Evolutionary conservation across 2,329 filamentous ascomycete genomes (phyloP).

Genomic region (Ascochyta pisi): DNA sequence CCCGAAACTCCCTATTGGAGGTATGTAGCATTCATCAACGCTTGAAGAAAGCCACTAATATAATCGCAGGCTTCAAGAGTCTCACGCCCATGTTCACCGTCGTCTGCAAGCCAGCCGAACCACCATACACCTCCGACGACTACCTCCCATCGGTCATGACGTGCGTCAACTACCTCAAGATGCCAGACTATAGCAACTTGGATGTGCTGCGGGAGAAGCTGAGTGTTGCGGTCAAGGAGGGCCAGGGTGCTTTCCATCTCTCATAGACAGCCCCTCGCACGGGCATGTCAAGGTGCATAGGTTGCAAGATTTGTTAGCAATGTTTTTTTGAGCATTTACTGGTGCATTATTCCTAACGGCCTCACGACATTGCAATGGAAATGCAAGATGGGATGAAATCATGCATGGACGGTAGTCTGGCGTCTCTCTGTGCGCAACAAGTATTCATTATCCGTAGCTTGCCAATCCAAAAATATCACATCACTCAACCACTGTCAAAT

Average conservation of each 20-base stretch:
- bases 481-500: too few species aligned
- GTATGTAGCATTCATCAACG: slow-evolving; percentile 60
- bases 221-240: slow-evolving; percentile 87
- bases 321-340: slow-evolving; percentile 17
- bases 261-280: slow-evolving; percentile 62
- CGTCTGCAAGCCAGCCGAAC: slow-evolving; percentile 97
- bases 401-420: slow-evolving; percentile 16
- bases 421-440: not conserved
- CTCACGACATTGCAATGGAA: slow-evolving; percentile 10
- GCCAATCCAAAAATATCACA: not conserved
- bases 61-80: slow-evolving; percentile 81
- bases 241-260: slow-evolving; percentile 96
- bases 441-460: not conserved
- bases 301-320: slow-evolving; percentile 12
- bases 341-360: slow-evolving; percentile 14
- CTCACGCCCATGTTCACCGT: slow-evolving; percentile 99
- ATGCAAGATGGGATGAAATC: not conserved
- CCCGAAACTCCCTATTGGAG: slow-evolving; percentile 96
- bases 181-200: slow-evolving; percentile 88
- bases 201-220: slow-evolving; percentile 80
- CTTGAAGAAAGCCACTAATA: slow-evolving; percentile 1
- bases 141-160: slow-evolving; percentile 99
- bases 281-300: slow-evolving; percentile 10
- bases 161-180: slow-evolving; percentile 97
- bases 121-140: slow-evolving; percentile 91